Conservation (phyloP, 2,329 filamentous ascomycete species). For the Periglandula ipomoeae region DNA sequence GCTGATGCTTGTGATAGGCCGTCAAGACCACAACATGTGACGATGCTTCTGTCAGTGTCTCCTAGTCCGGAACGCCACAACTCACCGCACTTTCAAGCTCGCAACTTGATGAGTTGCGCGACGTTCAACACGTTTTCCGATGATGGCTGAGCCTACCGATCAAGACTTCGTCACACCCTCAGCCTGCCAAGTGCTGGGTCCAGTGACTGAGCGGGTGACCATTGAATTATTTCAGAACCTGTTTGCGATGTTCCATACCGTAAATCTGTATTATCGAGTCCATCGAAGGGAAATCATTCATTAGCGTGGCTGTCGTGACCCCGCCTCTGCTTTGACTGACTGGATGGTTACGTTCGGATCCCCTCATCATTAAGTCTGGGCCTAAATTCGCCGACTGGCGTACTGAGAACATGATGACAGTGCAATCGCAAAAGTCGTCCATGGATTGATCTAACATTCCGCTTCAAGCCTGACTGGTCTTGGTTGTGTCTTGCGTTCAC, state of each 20-base stretch:
- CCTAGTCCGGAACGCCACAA: background rate
- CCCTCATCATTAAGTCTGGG: too few relatives aligned
- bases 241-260: background rate
- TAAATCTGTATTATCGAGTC: background rate
- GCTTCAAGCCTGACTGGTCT: too few relatives aligned
- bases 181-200: background rate
- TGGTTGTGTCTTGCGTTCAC: background rate
- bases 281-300: background rate
- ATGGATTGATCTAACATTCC: too few relatives aligned
- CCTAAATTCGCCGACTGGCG: background rate
- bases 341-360: background rate
- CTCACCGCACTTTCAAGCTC: constrained; percentile 2
- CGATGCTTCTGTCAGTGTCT: background rate
- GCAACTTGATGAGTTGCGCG: background rate
- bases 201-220: background rate
- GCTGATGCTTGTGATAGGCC: background rate
- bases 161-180: background rate
- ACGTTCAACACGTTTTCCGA: background rate
- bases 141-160: background rate
- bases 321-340: background rate
- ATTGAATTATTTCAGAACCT: background rate
- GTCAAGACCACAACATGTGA: background rate
- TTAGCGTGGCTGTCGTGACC: background rate
- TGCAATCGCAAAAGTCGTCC: background rate
- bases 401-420: background rate